These are phyloP conservation scores for Benincasa hispida DNA, from an alignment of 306 rosid species.

Conservation along the genomic window DNA sequence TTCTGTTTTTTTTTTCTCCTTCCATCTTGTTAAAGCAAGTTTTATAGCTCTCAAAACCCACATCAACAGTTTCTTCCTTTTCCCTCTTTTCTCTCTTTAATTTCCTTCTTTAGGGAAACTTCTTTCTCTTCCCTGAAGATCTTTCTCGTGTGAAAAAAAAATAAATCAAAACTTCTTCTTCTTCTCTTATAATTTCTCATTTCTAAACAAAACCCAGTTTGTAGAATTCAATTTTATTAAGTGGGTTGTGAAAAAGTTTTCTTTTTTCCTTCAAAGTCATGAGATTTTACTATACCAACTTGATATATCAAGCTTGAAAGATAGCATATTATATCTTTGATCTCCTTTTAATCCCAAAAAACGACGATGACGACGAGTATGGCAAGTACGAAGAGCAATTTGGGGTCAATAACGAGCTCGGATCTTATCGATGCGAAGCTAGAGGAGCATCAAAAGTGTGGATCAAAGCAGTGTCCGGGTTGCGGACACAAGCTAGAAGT, in stretches of 20 bases:
- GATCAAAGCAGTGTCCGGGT: constrained; percentile 97
- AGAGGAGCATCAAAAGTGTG: constrained; percentile 87
- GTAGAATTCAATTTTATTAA: not conserved
- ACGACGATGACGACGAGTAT: not conserved
- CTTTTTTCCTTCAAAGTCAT: constrained; percentile 15
- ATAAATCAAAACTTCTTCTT: constrained; percentile 2
- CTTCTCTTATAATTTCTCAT: not conserved
- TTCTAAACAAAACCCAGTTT: not conserved
- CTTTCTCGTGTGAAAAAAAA: constrained; percentile 25
- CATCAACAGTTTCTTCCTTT: constrained; percentile 30
- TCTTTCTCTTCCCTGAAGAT: constrained; percentile 6
- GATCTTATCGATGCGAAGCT: constrained; percentile 96
- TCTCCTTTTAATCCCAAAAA: not conserved
- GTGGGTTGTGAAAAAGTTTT: constrained; percentile 19
- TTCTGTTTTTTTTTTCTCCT: constrained; percentile 18
- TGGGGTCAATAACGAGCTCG: constrained; percentile 53
- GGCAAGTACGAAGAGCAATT: constrained; percentile 24
- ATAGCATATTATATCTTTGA: not conserved
- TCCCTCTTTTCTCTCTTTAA: constrained; percentile 1
- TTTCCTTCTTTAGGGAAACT: constrained; percentile 5
- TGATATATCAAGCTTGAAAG: not conserved
- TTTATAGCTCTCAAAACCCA: constrained; percentile 17
- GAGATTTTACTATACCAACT: not conserved
- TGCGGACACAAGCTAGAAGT: constrained; percentile 84
- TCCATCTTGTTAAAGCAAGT: constrained; percentile 5